These are phyloP conservation scores for Ochromonas danica DNA, from an alignment of 108 stramenopile species.

Conservation along the genomic window DNA sequence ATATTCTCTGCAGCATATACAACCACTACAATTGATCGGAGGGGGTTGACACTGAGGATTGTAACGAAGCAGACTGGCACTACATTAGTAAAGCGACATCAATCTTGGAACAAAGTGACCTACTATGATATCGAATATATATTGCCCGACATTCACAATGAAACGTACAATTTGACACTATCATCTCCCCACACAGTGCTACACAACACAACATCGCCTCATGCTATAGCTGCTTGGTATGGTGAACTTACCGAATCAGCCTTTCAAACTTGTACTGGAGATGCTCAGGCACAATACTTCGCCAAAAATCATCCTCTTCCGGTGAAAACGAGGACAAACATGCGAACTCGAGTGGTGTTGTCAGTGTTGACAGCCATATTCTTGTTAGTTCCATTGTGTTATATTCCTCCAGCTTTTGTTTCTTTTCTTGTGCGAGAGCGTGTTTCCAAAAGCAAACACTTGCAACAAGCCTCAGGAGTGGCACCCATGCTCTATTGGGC, in stretches of 20 bases:
- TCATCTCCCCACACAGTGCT: conserved; percentile 29
- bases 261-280: conserved; percentile 37
- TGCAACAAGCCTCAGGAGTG: conserved; percentile 56
- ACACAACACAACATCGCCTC: conserved; percentile 52
- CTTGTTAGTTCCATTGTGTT: conserved; percentile 58
- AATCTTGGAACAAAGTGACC: too few species aligned
- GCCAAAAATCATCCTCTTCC: conserved; percentile 55
- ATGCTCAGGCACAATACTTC: not conserved
- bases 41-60: too few species aligned
- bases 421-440: conserved; percentile 54
- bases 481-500: conserved; percentile 49
- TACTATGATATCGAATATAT: too few species aligned
- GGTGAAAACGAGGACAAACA: conserved; percentile 42
- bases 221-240: conserved; percentile 45
- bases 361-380: conserved; percentile 53
- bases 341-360: conserved; percentile 48
- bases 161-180: too few species aligned
- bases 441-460: conserved; percentile 53
- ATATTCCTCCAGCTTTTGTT: conserved; percentile 54
- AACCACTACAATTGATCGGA: too few species aligned
- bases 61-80: too few species aligned
- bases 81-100: too few species aligned
- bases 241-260: conserved; percentile 39
- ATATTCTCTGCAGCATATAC: too few species aligned
- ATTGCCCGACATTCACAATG: too few species aligned